Evolutionary conservation across 306 rosid genomes (phyloP), one percentile per base, ranked within the genome.

Genomic region (Lupinus albus): DNA sequence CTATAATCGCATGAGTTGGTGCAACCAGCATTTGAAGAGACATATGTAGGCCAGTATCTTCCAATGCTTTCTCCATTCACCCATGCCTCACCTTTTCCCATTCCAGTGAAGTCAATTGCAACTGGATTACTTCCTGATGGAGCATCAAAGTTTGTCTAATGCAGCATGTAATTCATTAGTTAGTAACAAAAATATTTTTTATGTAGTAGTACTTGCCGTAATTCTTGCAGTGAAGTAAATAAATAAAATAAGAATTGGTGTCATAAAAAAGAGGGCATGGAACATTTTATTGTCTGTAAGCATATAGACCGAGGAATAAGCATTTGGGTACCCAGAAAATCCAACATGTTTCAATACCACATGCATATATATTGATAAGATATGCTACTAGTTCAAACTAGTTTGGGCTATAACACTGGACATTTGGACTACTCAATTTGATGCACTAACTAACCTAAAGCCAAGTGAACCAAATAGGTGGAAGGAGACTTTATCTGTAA

Each of bases 21-120:
- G 79, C 99, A 94, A 59, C 88, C 85, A 11, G 57, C 28, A 11
- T 47, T 81, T 25, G 90, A 59, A 72, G 99, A 41, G 18, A 54
- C 68, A 75, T 67, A 75, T 1, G 85, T 76, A 4, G 99, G 99
- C 99, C 97, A 94, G 70, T 82, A 94, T 46, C 99, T 86, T 5
- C 97, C 99, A 18, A 94, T 94, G 83, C 99, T 90, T 73, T 94
- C 89, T 68, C 97, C 99, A 47, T 94, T 94, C 69, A 94, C 93
- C 99, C 99, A 94, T 44, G 96, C 97, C 84, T 90, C 99, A 5
- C 99, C 99, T 69, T 94, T 94, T 48, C 99, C 96, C 94, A 86
- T 69, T 13, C 97, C 99, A 1, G 87, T 80, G 80, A 94, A 90
- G 86, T 94, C 97, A 72, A 94, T 53, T 21, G 92, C 96, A 77